Conservation (phyloP, 441 rosid genomes). For the Gossypium trilobum region DNA sequence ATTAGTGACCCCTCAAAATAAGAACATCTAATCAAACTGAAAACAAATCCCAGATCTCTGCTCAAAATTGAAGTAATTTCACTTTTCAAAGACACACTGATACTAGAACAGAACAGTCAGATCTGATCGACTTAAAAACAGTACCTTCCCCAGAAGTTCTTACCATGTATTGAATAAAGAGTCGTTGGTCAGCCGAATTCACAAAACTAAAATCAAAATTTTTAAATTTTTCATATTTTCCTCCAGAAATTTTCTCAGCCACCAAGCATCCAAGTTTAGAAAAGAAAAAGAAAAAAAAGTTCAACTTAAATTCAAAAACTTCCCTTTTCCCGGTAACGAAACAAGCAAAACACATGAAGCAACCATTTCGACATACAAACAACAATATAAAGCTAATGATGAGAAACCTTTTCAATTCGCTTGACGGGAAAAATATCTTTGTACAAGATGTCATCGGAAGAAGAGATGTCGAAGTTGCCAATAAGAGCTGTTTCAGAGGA, state of each 20-base stretch:
- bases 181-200: background rate
- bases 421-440: conserved; percentile 50
- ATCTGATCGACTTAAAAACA: background rate
- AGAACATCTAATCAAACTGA: background rate
- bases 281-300: background rate
- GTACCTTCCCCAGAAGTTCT: background rate
- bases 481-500: conserved; percentile 41
- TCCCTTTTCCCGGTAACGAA: background rate
- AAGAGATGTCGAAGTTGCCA: conserved; percentile 32
- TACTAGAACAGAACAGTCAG: background rate
- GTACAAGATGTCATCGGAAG: conserved; percentile 37
- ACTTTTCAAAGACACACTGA: background rate
- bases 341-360: background rate
- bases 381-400: background rate
- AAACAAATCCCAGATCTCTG: background rate
- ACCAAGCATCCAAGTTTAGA: background rate
- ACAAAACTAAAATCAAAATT: background rate
- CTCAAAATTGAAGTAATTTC: background rate
- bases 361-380: background rate
- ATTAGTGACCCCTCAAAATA: conserved; percentile 9
- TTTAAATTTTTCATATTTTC: background rate
- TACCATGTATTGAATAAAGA: background rate
- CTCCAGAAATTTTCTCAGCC: background rate
- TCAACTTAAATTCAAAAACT: background rate
- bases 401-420: conserved; percentile 49